Conservation (phyloP, 2,329 filamentous ascomycete species). For the Aspergillus novofumigatus region DNA sequence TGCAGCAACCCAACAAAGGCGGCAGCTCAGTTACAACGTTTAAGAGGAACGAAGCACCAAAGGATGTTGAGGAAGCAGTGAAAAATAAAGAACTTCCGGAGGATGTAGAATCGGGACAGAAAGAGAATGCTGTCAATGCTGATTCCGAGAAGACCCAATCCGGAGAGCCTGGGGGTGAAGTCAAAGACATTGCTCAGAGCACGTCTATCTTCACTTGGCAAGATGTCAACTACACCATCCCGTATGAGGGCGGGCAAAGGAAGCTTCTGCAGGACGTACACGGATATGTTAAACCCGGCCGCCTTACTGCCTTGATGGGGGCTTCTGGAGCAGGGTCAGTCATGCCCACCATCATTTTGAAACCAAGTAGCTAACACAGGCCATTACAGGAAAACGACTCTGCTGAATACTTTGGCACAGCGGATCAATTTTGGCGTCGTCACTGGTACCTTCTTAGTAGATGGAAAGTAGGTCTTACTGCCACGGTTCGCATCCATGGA, state of each 20-base stretch:
- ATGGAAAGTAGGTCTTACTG: conserved; percentile 34
- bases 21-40: conserved; percentile 79
- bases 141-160: conserved; percentile 16
- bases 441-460: conserved; percentile 42
- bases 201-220: conserved; percentile 81
- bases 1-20: conserved; percentile 71
- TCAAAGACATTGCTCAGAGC: conserved; percentile 56
- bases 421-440: conserved; percentile 43
- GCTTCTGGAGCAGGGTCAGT: conserved; percentile 57
- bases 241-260: conserved; percentile 40
- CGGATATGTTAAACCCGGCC: conserved; percentile 72
- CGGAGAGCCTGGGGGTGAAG: conserved; percentile 23
- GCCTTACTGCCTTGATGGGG: conserved; percentile 76
- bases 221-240: conserved; percentile 68
- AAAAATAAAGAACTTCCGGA: conserved; percentile 41
- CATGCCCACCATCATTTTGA: not conserved
- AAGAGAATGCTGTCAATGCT: conserved; percentile 10
- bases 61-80: conserved; percentile 54
- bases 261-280: conserved; percentile 57
- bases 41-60: conserved; percentile 62
- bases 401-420: conserved; percentile 46
- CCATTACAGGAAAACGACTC: conserved; percentile 43
- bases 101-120: conserved; percentile 50
- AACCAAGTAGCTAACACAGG: not conserved
- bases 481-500: not conserved